Base-by-base conservation (phyloP, 1,284 basidiomycete genomes). In the Wallemia mellicola region DNA sequence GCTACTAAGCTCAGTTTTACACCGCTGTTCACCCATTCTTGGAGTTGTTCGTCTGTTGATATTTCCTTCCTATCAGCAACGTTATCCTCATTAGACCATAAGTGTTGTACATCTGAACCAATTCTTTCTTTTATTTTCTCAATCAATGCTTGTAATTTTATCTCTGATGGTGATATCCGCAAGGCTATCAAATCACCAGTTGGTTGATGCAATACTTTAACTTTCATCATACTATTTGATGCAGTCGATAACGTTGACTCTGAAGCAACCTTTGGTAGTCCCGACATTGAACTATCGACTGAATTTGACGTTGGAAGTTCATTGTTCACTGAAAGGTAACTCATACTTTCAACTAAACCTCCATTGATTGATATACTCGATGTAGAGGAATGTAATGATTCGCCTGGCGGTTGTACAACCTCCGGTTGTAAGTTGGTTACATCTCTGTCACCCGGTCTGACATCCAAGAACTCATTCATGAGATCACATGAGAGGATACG, bases 401-500 rank as follows among this genome's bases (percentile, higher is more conserved):
- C 9, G 9, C 19, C 30, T 32, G 30, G 30, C 30, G 7, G 30
- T 48, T 11, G 22, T 22, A n/a, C 14, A 48, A 11, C 14, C 38
- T 48, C 9, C 38, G 5, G 5, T 17, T n/a, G 5, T 11, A 11
- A 17, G 38, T 22, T 11, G 38, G 5, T 48, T n/a, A 48, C 38
- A 11, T 48, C 38, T n/a, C 38, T 48, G 19, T 48, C 38, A n/a
- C 38, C 38, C 22, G 38, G 38, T 22, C 38, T 48, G 38, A 48
- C 14, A 22, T 48, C 38, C 5, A 48, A 22, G 38, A 48, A 48
- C 5, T 48, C 38, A 3, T n/a, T 48, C 5, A 48, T 11, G 19
- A 48, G 38, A 11, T 48, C 38, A n/a, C 38, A 48, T 11, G 14
- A 17, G 22, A 48, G 79, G n/a, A 74, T 71, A 28, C 72, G 71